Evolutionary conservation across 306 rosid genomes (phyloP), one percentile per base, ranked within the genome.

Genomic region (Lathyrus aphaca): DNA sequence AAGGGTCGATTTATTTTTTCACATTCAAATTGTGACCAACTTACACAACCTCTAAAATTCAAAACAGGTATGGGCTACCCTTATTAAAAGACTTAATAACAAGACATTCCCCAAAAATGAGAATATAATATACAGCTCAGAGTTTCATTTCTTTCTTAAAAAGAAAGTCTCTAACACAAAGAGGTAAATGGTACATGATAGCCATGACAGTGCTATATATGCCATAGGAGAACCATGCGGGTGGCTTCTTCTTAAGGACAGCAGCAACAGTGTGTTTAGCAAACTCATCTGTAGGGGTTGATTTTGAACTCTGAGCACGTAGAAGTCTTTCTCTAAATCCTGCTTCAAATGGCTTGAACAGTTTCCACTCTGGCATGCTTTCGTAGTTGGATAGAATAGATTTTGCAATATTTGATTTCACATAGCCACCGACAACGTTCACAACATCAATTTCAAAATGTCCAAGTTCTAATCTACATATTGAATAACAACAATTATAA

Each of bases 361-460:
- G 55, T 32, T 76, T 82, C 91, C 86, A 82, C 42, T 86, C 89
- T 1, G 97, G 94, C 89, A 88, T 82, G 76, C 80, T 77, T 67
- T 72, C 66, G 84, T 86, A 88, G 74, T 30, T 55, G 6, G 84
- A 69, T 37, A 82, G 1, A 14, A 75, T 87, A 29, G 93, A 71
- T 35, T 59, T 68, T 74, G n/a, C n/a, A n/a, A n/a, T n/a, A n/a
- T n/a, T 83, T 88, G 98, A 93, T 69, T 55, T 87, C 48, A 89
- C 64, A 59, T 81, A 88, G 62, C 98, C 98, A 1, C 96, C 91
- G 29, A 85, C 90, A 68, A 93, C 91, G 40, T 79, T 83, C 21
- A 93, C 85, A 71, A 93, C 97, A 68, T 90, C 81, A 68, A 93
- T 93, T 66, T 96, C 97, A 9, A 86, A 88, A 56, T 77, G 97